Conservation (phyloP, 129 eudicot species). For the Artemisia argyi region DNA sequence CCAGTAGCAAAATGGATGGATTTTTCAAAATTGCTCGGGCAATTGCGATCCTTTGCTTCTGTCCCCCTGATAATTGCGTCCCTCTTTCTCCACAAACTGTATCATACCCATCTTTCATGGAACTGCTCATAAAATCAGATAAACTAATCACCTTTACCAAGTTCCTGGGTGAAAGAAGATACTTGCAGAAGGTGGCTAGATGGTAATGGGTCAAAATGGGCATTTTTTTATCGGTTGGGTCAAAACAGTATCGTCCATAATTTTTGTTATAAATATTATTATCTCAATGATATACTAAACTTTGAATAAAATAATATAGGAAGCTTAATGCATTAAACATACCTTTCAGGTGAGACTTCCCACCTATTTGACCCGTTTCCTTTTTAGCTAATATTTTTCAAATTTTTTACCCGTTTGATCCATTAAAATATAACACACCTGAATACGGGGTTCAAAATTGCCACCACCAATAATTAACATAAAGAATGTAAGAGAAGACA, state of each 20-base stretch:
- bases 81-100: constrained; percentile 66
- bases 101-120: constrained; percentile 47
- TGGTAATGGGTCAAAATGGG: not conserved
- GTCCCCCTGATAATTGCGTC: constrained; percentile 57
- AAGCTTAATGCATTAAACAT: not conserved
- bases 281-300: not conserved
- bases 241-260: not conserved
- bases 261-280: not conserved
- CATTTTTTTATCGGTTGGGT: not conserved
- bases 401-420: not conserved
- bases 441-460: not conserved
- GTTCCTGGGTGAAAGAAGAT: not conserved
- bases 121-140: constrained; percentile 42
- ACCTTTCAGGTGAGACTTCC: not conserved
- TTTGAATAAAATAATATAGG: not conserved
- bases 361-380: not conserved
- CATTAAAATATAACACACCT: not conserved
- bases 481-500: constrained; percentile 17
- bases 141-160: constrained; percentile 36
- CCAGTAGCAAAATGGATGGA: constrained; percentile 47
- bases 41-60: constrained; percentile 58
- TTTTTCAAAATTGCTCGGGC: constrained; percentile 57
- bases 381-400: not conserved
- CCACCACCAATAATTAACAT: constrained; percentile 16
- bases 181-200: not conserved